phyloP scores from a whole-genome alignment of 169 alveolate genomes.

The Eimeria praecox region DNA sequence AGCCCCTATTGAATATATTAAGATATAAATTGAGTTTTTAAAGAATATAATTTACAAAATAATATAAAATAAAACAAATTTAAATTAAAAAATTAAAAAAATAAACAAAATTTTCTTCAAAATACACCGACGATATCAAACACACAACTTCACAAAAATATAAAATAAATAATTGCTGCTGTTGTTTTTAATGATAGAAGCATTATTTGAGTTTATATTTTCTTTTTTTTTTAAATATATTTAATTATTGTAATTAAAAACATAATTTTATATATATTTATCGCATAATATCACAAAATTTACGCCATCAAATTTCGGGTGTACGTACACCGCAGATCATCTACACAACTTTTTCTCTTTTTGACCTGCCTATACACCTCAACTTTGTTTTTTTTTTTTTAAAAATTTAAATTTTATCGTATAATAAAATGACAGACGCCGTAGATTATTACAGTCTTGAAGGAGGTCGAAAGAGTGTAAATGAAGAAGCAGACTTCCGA shows the following conservation, averaged over 20 bases:
- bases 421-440: constrained; percentile 7
- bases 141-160: not conserved
- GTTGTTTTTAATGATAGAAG: not conserved
- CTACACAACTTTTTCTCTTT: not conserved
- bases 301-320: not conserved
- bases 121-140: too few species aligned
- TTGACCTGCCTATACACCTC: not conserved
- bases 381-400: not conserved
- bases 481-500: constrained; percentile 68
- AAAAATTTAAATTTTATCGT: too few species aligned
- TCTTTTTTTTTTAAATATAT: not conserved
- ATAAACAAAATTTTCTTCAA: not conserved
- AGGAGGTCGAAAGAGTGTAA: constrained; percentile 42
- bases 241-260: not conserved
- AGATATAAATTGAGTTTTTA: not conserved
- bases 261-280: not conserved
- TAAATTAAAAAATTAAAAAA: not conserved
- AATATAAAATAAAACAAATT: not conserved
- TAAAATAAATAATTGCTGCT: not conserved
- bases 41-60: not conserved
- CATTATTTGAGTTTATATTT: not conserved
- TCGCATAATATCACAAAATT: not conserved
- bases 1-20: not conserved
- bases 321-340: constrained; percentile 39
- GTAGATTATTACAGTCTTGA: constrained; percentile 64